These are phyloP conservation scores for Saccharomyces hybrid DNA, from an alignment of 1,139 yeast genomes.

Conservation along the genomic window DNA sequence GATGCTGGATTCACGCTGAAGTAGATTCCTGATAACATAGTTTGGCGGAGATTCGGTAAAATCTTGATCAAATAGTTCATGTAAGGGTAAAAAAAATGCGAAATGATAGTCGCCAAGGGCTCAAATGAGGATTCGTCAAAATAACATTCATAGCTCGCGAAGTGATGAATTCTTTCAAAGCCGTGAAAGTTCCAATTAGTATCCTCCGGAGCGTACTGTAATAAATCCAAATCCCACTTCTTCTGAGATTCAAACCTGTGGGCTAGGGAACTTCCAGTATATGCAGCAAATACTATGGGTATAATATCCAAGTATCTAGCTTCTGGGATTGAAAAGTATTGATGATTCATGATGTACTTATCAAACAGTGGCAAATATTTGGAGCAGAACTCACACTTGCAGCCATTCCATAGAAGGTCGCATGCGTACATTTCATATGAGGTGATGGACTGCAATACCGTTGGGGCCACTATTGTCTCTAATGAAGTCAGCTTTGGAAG, in stretches of 20 bases:
- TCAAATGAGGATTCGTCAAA: constrained; percentile 29
- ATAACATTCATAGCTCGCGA: constrained; percentile 33
- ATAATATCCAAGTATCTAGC: constrained; percentile 52
- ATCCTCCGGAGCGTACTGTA: constrained; percentile 29
- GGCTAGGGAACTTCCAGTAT: constrained; percentile 41
- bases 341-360: constrained; percentile 52
- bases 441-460: constrained; percentile 49
- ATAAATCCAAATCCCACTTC: constrained; percentile 28
- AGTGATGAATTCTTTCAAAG: constrained; percentile 33
- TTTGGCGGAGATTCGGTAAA: constrained; percentile 26
- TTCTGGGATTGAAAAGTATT: constrained; percentile 42
- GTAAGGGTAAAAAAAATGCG: constrained; percentile 38
- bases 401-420: constrained; percentile 68
- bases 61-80: constrained; percentile 27
- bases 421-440: constrained; percentile 66
- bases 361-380: constrained; percentile 46
- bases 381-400: constrained; percentile 52
- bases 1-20: constrained; percentile 16
- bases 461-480: constrained; percentile 46
- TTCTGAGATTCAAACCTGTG: constrained; percentile 29
- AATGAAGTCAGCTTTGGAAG: constrained; percentile 42
- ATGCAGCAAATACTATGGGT: constrained; percentile 48
- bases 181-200: constrained; percentile 40
- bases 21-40: constrained; percentile 25
- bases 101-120: constrained; percentile 28